A percentile compares a stretch with the other conserved stretches of the same genome.
These are phyloP conservation scores for Apiotrichum laibachii DNA, from an alignment of 1,284 basidiomycete species.

Conservation along the genomic window DNA sequence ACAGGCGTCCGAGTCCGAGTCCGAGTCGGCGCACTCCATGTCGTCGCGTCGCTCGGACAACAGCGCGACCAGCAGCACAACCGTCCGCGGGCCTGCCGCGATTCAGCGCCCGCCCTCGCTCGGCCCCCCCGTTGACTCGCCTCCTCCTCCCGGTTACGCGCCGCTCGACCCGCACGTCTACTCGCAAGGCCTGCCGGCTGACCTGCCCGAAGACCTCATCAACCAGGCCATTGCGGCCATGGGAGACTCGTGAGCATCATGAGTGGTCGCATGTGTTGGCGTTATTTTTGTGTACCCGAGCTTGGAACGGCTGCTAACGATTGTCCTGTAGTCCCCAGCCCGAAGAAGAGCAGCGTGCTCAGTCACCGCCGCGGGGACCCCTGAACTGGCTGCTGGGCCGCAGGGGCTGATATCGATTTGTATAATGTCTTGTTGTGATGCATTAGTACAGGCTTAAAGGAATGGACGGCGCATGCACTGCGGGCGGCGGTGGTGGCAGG, in stretches of 20 bases:
- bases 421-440: constrained; percentile 7
- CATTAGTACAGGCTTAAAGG: background rate
- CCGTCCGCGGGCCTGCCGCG: constrained; percentile 1
- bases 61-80: constrained; percentile 5
- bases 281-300: background rate
- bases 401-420: background rate
- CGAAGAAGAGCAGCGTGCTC: background rate
- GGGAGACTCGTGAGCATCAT: constrained; percentile 24
- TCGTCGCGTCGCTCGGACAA: background rate
- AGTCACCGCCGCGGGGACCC: background rate
- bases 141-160: constrained; percentile 50
- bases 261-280: background rate
- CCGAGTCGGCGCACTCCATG: background rate
- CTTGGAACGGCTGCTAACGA: background rate
- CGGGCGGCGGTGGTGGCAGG: background rate
- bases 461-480: background rate
- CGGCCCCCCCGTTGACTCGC: constrained; percentile 25
- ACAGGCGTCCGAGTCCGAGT: background rate
- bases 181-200: constrained; percentile 47
- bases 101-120: constrained; percentile 14
- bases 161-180: constrained; percentile 52
- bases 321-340: background rate
- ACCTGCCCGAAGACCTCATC: constrained; percentile 51
- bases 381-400: constrained; percentile 1
- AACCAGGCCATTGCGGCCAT: constrained; percentile 51